Evolutionary conservation across 768 basidiomycete genomes (phyloP).

Genomic region (Epithele typhae): DNA sequence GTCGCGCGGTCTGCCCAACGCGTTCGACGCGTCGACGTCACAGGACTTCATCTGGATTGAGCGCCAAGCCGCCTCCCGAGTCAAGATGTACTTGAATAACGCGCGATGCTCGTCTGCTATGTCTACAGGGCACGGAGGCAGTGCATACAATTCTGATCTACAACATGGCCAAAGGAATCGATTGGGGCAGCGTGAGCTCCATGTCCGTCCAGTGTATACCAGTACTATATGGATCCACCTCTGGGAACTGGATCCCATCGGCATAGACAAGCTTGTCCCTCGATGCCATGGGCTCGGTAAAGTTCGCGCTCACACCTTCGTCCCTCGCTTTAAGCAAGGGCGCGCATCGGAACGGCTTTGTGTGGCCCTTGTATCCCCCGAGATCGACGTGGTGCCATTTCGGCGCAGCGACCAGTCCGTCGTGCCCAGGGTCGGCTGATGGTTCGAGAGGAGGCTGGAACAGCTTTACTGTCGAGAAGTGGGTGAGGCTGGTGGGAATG

Average conservation of each 20-base stretch:
- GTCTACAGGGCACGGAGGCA: too few species aligned
- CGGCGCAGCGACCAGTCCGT: conserved; percentile 4
- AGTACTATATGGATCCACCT: conserved; percentile 7
- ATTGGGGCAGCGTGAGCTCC: conserved; percentile 5
- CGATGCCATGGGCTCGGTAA: neutral
- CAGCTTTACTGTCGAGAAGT: conserved; percentile 7
- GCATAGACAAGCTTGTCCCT: conserved; percentile 1
- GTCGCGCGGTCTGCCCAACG: too few species aligned
- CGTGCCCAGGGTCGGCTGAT: neutral
- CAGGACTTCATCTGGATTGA: too few species aligned
- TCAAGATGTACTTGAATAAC: too few species aligned
- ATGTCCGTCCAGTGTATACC: conserved; percentile 13
- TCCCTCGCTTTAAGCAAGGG: conserved; percentile 3
- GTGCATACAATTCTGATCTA: too few species aligned
- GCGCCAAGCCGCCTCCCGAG: too few species aligned
- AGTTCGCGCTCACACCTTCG: neutral
- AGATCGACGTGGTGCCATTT: conserved; percentile 8
- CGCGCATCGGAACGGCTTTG: conserved; percentile 7
- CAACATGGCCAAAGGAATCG: conserved; percentile 6
- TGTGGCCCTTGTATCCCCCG: neutral
- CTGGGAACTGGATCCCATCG: conserved; percentile 9
- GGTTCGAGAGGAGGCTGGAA: conserved; percentile 12
- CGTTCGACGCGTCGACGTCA: too few species aligned
- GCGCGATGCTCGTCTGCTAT: too few species aligned
- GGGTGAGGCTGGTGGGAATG: conserved; percentile 8